A percentile compares a stretch with the other conserved stretches of the same genome.
Conservation (phyloP, 768 basidiomycete species). For the Tricholomella constricta region DNA sequence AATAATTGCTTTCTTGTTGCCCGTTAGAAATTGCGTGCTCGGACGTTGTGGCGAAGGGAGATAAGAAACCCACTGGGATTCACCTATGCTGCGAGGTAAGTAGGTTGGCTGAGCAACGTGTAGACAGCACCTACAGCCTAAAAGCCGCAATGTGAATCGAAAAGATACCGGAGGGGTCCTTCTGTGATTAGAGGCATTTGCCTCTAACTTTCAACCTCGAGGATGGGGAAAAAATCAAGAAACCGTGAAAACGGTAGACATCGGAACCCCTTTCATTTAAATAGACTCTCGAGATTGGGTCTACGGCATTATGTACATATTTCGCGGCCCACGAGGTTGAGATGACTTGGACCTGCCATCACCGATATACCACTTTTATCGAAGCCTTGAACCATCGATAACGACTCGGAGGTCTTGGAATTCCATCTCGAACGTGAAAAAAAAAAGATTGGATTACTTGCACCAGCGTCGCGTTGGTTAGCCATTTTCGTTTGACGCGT, state of each 20-base stretch:
- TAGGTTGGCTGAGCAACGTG: slow-evolving; percentile 12
- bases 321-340: slow-evolving; percentile 12
- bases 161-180: background rate
- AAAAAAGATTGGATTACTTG: too few species aligned
- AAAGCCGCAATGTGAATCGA: background rate
- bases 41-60: background rate
- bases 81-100: too few species aligned
- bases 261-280: slow-evolving; percentile 12
- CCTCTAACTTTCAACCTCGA: background rate
- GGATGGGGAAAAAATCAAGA: slow-evolving; percentile 1
- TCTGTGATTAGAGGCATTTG: slow-evolving; percentile 10
- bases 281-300: background rate
- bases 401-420: slow-evolving; percentile 3
- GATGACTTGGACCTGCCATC: slow-evolving; percentile 4
- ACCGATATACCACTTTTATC: slow-evolving; percentile 14
- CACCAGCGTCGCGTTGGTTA: too few species aligned
- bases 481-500: too few species aligned
- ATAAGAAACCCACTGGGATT: too few species aligned
- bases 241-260: background rate
- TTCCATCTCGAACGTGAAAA: too few species aligned
- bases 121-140: slow-evolving; percentile 2
- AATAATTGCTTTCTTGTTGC: slow-evolving; percentile 8
- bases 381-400: slow-evolving; percentile 12
- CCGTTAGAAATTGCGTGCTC: background rate
- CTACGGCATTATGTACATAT: background rate